Conservation (phyloP, 192 early-diverging fungal genomes). For the Pilaira anomala region DNA sequence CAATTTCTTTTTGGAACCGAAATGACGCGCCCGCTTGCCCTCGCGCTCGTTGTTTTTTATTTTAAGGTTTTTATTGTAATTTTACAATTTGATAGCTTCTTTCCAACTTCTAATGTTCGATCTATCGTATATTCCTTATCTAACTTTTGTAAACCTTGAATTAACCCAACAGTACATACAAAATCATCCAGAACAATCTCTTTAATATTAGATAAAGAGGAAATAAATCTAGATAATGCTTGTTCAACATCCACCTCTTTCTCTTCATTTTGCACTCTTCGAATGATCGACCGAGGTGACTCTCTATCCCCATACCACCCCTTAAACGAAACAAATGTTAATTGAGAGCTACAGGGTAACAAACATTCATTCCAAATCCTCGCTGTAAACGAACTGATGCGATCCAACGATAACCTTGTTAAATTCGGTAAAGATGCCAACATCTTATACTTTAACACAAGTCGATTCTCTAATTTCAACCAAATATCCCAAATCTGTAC, state of each 20-base stretch:
- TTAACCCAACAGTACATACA: not conserved
- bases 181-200: not conserved
- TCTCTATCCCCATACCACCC: not conserved
- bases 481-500: too few relatives aligned
- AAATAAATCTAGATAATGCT: not conserved
- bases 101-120: too few relatives aligned
- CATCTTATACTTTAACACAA: constrained; percentile 2
- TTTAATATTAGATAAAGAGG: not conserved
- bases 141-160: not conserved
- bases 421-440: not conserved
- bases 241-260: not conserved
- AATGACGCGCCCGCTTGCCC: too few relatives aligned
- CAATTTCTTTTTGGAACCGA: too few relatives aligned
- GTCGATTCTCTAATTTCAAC: not conserved
- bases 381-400: constrained; percentile 6
- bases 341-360: not conserved
- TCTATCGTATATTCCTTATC: not conserved
- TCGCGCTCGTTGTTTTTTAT: too few relatives aligned
- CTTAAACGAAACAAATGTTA: not conserved
- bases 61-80: too few relatives aligned
- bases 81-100: too few relatives aligned
- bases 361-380: constrained; percentile 12
- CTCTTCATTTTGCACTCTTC: too few relatives aligned
- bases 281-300: not conserved
- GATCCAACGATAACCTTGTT: not conserved